These are phyloP conservation scores for Salvia splendens DNA, from an alignment of 257 asterid species.

Conservation along the genomic window DNA sequence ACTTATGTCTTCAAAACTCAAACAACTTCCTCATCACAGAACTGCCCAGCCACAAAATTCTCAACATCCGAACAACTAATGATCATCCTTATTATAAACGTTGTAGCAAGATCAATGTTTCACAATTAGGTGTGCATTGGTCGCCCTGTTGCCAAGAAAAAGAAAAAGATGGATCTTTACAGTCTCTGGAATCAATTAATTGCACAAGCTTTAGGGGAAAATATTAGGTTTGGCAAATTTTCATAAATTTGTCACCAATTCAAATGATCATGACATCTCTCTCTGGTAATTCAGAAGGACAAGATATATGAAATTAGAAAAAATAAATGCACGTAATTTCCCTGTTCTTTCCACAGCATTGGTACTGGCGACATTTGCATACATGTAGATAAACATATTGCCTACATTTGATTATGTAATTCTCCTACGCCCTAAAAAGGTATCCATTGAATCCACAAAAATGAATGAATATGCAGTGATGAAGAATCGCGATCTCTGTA, in stretches of 20 bases:
- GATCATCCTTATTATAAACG: constrained; percentile 26
- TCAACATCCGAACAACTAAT: constrained; percentile 6
- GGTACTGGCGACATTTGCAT: constrained; percentile 1
- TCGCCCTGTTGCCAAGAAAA: constrained; percentile 11
- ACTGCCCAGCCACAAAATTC: constrained; percentile 6
- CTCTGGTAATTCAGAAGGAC: constrained; percentile 4
- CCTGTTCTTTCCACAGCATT: constrained; percentile 11
- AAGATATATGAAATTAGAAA: neutral
- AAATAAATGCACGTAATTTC: neutral
- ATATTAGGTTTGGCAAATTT: constrained; percentile 15
- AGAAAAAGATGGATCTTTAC: neutral
- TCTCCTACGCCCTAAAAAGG: neutral
- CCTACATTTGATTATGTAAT: constrained; percentile 13
- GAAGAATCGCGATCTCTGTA: constrained; percentile 26
- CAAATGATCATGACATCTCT: constrained; percentile 17
- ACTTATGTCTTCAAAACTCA: constrained; percentile 14
- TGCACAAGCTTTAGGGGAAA: constrained; percentile 26
- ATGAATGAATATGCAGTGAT: constrained; percentile 25
- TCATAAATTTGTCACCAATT: constrained; percentile 23
- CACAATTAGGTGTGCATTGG: constrained; percentile 2
- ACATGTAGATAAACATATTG: neutral
- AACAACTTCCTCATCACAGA: constrained; percentile 12
- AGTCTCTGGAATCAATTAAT: neutral
- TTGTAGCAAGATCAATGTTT: constrained; percentile 17
- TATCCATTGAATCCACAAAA: constrained; percentile 17